Base-by-base conservation (phyloP, 2,329 filamentous ascomycete genomes). In the Raffaelea arxii region DNA sequence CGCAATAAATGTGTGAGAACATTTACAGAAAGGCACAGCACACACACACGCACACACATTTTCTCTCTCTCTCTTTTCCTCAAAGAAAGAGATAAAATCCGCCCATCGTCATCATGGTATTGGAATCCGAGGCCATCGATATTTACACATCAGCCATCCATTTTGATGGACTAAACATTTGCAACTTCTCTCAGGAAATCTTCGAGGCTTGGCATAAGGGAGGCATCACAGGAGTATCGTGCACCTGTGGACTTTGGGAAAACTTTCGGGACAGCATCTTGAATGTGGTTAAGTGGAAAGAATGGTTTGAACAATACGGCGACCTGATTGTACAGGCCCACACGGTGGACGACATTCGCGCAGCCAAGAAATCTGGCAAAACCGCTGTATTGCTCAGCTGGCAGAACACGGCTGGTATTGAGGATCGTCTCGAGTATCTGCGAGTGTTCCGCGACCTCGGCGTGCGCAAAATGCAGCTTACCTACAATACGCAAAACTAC, bases 401-500 rank as follows among this genome's bases (percentile, higher is more conserved):
- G 64, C 62, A 67, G 51, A 67, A 67, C 51, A 67, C 65, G 2
- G 59, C 65, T 1, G 64, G 63, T 4, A 67, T 67, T 46, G 64
- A 67, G 49, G 59, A 68, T 48, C 57, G 61, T 41, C 53, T 65
- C 19, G 55, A 64, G 41, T 64, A 66, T 49, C 51, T 67, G 12
- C 53, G 65, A 10, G 60, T 68, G 4, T 67, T 67, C 52, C 57
- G 62, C 16, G 64, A 67, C 44, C 53, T 67, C 16, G 65, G 64
- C 25, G 63, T 68, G 9, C 58, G 60, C 16, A 66, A 67, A 50
- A 67, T 67, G 65, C 64, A 67, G 51, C 56, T 68, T 40, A 67
- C 64, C 1, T 67, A 66, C 56, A 68, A 67, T 46, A 65, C 63
- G 6, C 63, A 67, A 40, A 67, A 67, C 51, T 67, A 67, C 55